These are phyloP conservation scores for Stachybotrys chlorohalonatus DNA, from an alignment of 2,329 filamentous ascomycete species.

Conservation along the genomic window DNA sequence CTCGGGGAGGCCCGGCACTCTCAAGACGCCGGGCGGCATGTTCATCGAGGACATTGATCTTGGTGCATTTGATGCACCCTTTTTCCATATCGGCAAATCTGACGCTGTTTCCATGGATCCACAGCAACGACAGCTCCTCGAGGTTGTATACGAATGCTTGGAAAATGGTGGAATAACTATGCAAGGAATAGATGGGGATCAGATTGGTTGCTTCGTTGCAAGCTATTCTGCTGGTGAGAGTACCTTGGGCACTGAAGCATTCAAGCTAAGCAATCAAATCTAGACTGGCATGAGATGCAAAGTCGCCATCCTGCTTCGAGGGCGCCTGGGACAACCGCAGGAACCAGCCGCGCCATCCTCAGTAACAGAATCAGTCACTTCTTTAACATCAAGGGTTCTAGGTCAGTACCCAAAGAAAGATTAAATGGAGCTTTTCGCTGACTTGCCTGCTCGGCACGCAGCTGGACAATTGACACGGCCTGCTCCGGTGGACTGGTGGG, in stretches of 20 bases:
- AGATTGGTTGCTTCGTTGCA: slow-evolving; percentile 28
- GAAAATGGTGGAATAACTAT: slow-evolving; percentile 26
- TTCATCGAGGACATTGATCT: slow-evolving; percentile 20
- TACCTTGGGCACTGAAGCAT: too few species aligned
- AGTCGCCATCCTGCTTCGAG: slow-evolving; percentile 29
- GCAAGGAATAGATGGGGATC: slow-evolving; percentile 17
- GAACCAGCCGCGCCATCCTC: slow-evolving; percentile 30
- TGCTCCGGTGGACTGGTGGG: slow-evolving; percentile 38
- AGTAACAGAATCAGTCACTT: slow-evolving; percentile 38
- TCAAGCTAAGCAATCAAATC: too few species aligned
- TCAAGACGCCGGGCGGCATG: slow-evolving; percentile 24
- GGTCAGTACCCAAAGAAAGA: neutral
- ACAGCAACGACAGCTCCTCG: slow-evolving; percentile 30
- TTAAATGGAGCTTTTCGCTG: too few species aligned
- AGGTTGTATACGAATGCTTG: slow-evolving; percentile 29
- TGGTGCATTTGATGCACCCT: slow-evolving; percentile 7
- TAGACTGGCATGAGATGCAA: slow-evolving; percentile 29
- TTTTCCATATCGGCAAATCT: slow-evolving; percentile 5
- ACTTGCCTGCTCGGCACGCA: slow-evolving; percentile 6
- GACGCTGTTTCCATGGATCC: slow-evolving; percentile 28
- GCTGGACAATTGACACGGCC: slow-evolving; percentile 42
- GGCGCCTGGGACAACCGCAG: slow-evolving; percentile 29
- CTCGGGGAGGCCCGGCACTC: slow-evolving; percentile 23
- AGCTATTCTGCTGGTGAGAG: too few species aligned
- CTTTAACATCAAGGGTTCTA: slow-evolving; percentile 35